Conservation (phyloP, 495 filamentous ascomycete species). For the Symbiotaphrina buchneri region DNA sequence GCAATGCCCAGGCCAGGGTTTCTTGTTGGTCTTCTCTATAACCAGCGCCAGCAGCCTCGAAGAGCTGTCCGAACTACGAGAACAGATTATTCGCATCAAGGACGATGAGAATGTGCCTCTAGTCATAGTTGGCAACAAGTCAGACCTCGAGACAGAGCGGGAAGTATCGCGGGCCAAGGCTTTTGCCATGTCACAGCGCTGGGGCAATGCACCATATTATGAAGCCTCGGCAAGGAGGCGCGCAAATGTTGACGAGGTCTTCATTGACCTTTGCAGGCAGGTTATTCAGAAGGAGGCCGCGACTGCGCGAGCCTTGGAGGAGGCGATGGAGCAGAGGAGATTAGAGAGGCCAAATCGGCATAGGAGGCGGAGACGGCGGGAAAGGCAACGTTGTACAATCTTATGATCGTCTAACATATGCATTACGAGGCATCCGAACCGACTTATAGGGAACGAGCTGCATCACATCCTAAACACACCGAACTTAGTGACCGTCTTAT, state of each 20-base stretch:
- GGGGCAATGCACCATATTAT: constrained; percentile 85
- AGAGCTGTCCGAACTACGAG: constrained; percentile 72
- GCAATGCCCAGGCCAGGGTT: constrained; percentile 54
- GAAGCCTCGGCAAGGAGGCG: constrained; percentile 69
- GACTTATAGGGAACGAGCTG: neutral
- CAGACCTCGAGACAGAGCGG: constrained; percentile 82
- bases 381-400: constrained; percentile 1
- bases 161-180: constrained; percentile 62
- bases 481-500: constrained; percentile 48
- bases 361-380: neutral
- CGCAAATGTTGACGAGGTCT: constrained; percentile 90
- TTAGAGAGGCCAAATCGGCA: neutral
- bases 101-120: constrained; percentile 80
- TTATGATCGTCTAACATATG: neutral
- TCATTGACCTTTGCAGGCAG: constrained; percentile 79
- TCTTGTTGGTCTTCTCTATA: constrained; percentile 93
- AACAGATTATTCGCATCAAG: constrained; percentile 95
- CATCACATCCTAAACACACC: constrained; percentile 91
- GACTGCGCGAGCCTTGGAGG: constrained; percentile 1
- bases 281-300: constrained; percentile 59
- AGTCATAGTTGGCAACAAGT: constrained; percentile 95
- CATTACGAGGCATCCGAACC: neutral
- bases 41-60: constrained; percentile 67
- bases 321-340: neutral
- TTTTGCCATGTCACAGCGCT: constrained; percentile 68